Conservation (phyloP, 805 yeast genomes). For the Wickerhamiella shivajii region DNA sequence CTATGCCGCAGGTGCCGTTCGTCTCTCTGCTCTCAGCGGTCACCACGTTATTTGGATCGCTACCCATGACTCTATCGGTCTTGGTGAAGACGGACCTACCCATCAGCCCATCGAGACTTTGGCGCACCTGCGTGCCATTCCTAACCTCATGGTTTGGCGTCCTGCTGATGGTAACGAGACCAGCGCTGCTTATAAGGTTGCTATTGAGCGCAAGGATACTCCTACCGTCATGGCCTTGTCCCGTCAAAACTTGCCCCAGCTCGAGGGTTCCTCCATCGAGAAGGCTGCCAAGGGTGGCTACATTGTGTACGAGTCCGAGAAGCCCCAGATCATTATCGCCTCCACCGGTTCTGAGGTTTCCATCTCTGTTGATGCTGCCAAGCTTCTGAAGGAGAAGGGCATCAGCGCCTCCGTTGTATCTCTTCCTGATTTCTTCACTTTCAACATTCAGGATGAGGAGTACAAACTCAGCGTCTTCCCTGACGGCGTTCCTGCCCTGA, state of each 20-base stretch:
- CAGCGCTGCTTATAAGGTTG: slow-evolving; percentile 42
- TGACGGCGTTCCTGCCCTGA: slow-evolving; percentile 82
- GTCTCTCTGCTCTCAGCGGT: slow-evolving; percentile 35
- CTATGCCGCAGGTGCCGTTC: slow-evolving; percentile 39
- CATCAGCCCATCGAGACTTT: slow-evolving; percentile 42
- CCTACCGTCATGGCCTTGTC: slow-evolving; percentile 62
- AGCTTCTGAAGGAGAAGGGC: slow-evolving; percentile 50
- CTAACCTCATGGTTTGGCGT: slow-evolving; percentile 36
- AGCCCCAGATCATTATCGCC: slow-evolving; percentile 60
- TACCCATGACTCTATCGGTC: slow-evolving; percentile 44
- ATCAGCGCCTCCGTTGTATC: slow-evolving; percentile 74
- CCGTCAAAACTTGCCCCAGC: slow-evolving; percentile 76
- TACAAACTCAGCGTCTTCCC: slow-evolving; percentile 83
- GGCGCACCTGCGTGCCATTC: slow-evolving; percentile 37
- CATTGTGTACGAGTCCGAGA: slow-evolving; percentile 42
- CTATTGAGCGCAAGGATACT: slow-evolving; percentile 42
- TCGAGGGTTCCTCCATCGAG: slow-evolving; percentile 83
- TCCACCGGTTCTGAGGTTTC: slow-evolving; percentile 93
- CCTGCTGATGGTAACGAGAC: slow-evolving; percentile 41
- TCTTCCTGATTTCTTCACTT: slow-evolving; percentile 82
- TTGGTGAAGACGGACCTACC: slow-evolving; percentile 46
- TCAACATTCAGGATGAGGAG: slow-evolving; percentile 67
- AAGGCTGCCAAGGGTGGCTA: slow-evolving; percentile 94
- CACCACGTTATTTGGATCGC: slow-evolving; percentile 37
- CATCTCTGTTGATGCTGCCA: slow-evolving; percentile 68